Conservation (phyloP, 148 eudicot species). For the Drosera capensis region DNA sequence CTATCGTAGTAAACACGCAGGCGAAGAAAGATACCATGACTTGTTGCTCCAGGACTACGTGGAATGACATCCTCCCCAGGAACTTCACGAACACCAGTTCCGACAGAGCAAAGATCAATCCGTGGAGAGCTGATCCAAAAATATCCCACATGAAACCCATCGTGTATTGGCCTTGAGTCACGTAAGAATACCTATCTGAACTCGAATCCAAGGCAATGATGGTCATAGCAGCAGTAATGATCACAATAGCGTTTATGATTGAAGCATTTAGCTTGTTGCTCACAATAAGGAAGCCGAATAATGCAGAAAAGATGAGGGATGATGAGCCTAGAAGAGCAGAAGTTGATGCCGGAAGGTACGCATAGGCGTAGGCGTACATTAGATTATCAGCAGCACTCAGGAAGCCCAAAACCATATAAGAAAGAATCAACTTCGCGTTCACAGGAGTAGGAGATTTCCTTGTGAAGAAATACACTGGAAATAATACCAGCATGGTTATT, state of each 20-base stretch:
- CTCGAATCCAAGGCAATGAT: slow-evolving; percentile 62
- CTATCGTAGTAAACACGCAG: slow-evolving; percentile 50
- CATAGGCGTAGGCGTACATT: slow-evolving; percentile 76
- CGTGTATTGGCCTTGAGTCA: slow-evolving; percentile 36
- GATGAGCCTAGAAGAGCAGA: slow-evolving; percentile 74
- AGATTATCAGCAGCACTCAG: slow-evolving; percentile 68
- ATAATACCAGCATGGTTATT: slow-evolving; percentile 26
- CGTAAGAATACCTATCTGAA: slow-evolving; percentile 39
- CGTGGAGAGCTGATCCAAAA: slow-evolving; percentile 60
- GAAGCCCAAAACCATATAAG: slow-evolving; percentile 45
- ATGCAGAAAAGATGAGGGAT: slow-evolving; percentile 49
- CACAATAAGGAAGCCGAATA: slow-evolving; percentile 54
- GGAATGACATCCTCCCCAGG: slow-evolving; percentile 50
- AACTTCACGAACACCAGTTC: slow-evolving; percentile 52
- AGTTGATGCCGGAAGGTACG: slow-evolving; percentile 82
- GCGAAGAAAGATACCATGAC: slow-evolving; percentile 65
- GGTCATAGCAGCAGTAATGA: slow-evolving; percentile 53
- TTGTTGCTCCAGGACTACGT: slow-evolving; percentile 80
- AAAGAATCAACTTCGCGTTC: slow-evolving; percentile 32
- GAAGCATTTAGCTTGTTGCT: slow-evolving; percentile 53
- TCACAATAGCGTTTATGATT: slow-evolving; percentile 38
- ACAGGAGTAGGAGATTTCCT: slow-evolving; percentile 35
- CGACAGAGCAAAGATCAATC: slow-evolving; percentile 67
- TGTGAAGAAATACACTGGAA: slow-evolving; percentile 34
- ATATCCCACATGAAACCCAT: slow-evolving; percentile 61